A percentile compares a stretch with the other conserved stretches of the same genome.
These are phyloP conservation scores for Harrya chromipes DNA, from an alignment of 768 basidiomycete genomes.

Conservation along the genomic window DNA sequence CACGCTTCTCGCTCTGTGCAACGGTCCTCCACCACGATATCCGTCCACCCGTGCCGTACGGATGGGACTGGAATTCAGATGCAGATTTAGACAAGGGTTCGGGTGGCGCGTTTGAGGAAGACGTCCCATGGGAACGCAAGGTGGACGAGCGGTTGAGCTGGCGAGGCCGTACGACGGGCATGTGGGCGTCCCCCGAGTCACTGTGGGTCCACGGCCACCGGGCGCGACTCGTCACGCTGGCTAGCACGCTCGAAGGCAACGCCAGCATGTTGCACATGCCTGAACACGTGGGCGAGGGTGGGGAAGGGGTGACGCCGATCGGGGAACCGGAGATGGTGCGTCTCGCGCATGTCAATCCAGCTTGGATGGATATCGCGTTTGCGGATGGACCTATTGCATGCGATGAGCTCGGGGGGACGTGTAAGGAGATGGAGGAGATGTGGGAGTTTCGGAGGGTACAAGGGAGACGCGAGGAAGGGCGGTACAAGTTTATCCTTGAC, in stretches of 20 bases:
- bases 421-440: constrained; percentile 41
- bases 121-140: constrained; percentile 66
- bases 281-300: background rate
- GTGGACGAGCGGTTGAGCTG: constrained; percentile 59
- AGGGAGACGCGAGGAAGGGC: constrained; percentile 44
- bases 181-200: constrained; percentile 36
- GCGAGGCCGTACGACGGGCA: constrained; percentile 76
- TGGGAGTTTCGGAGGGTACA: constrained; percentile 52
- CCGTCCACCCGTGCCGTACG: constrained; percentile 45
- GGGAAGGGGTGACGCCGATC: constrained; percentile 26
- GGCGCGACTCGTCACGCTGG: constrained; percentile 40
- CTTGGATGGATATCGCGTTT: constrained; percentile 61
- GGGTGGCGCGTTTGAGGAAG: constrained; percentile 38
- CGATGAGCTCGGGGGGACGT: constrained; percentile 28
- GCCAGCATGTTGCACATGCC: constrained; percentile 38
- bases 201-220: constrained; percentile 56
- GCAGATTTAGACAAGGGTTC: background rate
- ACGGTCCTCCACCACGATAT: constrained; percentile 56
- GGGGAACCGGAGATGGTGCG: constrained; percentile 34
- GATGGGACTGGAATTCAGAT: constrained; percentile 43
- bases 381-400: constrained; percentile 45
- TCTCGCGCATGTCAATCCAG: constrained; percentile 46
- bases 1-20: constrained; percentile 51
- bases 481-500: constrained; percentile 60
- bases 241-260: constrained; percentile 41